Conservation (phyloP, 805 yeast species). For the Nakazawaea peltata region DNA sequence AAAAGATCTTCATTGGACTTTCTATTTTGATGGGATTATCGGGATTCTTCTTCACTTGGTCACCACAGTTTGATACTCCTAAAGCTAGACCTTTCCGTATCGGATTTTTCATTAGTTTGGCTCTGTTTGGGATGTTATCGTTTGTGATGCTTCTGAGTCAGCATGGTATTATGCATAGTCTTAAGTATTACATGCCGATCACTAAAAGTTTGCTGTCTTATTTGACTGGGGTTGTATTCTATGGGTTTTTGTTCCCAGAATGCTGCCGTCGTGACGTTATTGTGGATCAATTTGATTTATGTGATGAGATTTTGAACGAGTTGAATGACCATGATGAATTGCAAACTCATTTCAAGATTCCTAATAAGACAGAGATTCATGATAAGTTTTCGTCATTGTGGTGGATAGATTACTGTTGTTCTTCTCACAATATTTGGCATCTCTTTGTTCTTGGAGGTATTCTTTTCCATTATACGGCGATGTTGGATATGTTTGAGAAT, state of each 20-base stretch:
- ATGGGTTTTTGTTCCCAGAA: constrained; percentile 86
- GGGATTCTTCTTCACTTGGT: constrained; percentile 83
- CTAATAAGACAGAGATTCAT: constrained; percentile 23
- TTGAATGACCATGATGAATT: constrained; percentile 19
- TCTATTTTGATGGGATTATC: constrained; percentile 60
- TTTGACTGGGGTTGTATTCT: constrained; percentile 74
- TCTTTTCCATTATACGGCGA: constrained; percentile 79
- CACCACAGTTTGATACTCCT: constrained; percentile 84
- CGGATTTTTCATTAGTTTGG: constrained; percentile 69
- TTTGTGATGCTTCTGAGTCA: constrained; percentile 45
- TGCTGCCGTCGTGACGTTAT: constrained; percentile 69
- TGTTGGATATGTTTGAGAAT: constrained; percentile 57
- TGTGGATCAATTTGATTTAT: constrained; percentile 33
- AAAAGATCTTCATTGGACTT: constrained; percentile 43
- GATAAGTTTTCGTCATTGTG: constrained; percentile 48
- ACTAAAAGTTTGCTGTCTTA: constrained; percentile 69
- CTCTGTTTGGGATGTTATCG: constrained; percentile 66
- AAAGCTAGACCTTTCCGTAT: constrained; percentile 77
- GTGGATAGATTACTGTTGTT: constrained; percentile 76
- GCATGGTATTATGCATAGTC: constrained; percentile 47
- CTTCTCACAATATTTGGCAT: constrained; percentile 94
- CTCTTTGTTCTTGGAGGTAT: constrained; percentile 82
- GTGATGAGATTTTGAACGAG: constrained; percentile 23
- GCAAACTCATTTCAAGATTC: constrained; percentile 31
- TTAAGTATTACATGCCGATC: constrained; percentile 57